phyloP scores from a whole-genome alignment of 495 filamentous ascomycete species.

The Aspergillus nanangensis region DNA sequence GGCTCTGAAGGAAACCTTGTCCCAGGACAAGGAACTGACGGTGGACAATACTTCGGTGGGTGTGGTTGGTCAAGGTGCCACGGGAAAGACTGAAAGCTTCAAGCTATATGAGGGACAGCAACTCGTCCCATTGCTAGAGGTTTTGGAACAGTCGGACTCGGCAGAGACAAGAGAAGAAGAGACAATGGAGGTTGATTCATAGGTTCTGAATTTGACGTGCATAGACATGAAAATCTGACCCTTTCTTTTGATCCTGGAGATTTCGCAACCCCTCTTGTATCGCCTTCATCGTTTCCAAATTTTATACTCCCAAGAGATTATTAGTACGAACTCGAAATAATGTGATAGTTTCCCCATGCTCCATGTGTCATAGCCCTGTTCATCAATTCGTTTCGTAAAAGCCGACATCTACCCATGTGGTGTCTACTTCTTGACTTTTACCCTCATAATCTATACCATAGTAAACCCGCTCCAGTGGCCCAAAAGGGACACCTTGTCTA shows the following conservation, averaged over 20 bases:
- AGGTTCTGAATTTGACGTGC: conserved; percentile 29
- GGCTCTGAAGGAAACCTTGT: conserved; percentile 91
- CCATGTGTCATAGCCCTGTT: neutral
- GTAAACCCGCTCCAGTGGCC: too few species aligned
- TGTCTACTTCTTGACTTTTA: too few species aligned
- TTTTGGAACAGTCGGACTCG: conserved; percentile 67
- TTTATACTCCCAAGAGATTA: neutral
- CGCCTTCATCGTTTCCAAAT: conserved; percentile 4
- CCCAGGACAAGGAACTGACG: conserved; percentile 95
- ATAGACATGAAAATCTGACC: conserved; percentile 35
- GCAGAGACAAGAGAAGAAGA: conserved; percentile 60
- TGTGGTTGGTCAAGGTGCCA: conserved; percentile 62
- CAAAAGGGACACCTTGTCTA: too few species aligned
- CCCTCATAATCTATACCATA: too few species aligned
- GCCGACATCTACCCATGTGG: neutral
- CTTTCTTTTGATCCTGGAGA: neutral
- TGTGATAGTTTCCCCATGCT: neutral
- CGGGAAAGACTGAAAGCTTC: conserved; percentile 68
- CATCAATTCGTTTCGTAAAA: conserved; percentile 6
- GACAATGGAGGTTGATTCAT: conserved; percentile 82
- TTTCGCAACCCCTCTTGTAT: too few species aligned
- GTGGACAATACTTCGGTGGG: conserved; percentile 93
- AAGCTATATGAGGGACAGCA: conserved; percentile 89
- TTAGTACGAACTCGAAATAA: conserved; percentile 6
- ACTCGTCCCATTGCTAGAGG: conserved; percentile 61